These are phyloP conservation scores for Puccinia polysora DNA, from an alignment of 1,284 basidiomycete species.

Conservation along the genomic window DNA sequence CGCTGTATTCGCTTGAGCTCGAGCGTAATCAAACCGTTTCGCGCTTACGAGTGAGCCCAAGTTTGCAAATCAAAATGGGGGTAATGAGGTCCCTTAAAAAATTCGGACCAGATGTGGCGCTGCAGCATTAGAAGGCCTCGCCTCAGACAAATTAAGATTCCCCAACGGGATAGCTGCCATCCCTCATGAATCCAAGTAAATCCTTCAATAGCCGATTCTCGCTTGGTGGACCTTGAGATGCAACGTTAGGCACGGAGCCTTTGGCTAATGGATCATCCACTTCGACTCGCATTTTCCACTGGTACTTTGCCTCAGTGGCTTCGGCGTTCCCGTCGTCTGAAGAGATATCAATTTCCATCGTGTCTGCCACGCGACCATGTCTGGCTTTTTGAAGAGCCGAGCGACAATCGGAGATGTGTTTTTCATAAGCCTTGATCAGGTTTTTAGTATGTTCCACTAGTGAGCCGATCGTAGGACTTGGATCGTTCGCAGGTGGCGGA, in stretches of 20 bases:
- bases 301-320: constrained; percentile 22
- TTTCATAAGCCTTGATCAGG: constrained; percentile 24
- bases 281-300: constrained; percentile 44
- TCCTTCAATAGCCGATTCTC: constrained; percentile 13
- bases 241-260: background rate
- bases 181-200: constrained; percentile 34
- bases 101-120: too few species aligned
- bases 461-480: constrained; percentile 9
- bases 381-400: constrained; percentile 33
- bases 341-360: constrained; percentile 5
- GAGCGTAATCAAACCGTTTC: too few species aligned
- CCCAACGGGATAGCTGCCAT: constrained; percentile 15
- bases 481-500: constrained; percentile 17
- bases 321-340: constrained; percentile 1
- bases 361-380: constrained; percentile 8
- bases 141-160: too few species aligned
- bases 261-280: constrained; percentile 31
- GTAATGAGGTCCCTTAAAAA: too few species aligned
- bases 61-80: too few species aligned
- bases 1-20: too few species aligned
- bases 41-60: too few species aligned
- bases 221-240: background rate
- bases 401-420: constrained; percentile 36
- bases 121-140: too few species aligned
- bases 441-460: constrained; percentile 34